A percentile compares a stretch with the other conserved stretches of the same genome.
These are phyloP conservation scores for Withania somnifera DNA, from an alignment of 305 asterid species.

Conservation along the genomic window DNA sequence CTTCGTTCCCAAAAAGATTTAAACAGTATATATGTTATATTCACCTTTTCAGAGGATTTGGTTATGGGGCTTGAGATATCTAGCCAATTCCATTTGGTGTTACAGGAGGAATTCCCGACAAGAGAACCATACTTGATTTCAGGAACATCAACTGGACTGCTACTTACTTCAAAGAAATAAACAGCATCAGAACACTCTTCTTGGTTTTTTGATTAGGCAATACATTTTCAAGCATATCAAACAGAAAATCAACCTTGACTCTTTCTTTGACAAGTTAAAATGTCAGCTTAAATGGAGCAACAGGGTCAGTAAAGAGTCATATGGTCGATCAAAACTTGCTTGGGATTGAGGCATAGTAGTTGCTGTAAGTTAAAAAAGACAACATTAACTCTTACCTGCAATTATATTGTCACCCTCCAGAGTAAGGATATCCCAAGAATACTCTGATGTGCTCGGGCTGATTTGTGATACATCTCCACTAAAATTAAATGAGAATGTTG, in stretches of 20 bases:
- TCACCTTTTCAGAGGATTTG: constrained; percentile 59
- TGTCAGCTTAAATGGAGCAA: neutral
- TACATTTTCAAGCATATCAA: neutral
- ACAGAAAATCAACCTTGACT: neutral
- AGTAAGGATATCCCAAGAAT: constrained; percentile 70
- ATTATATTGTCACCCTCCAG: constrained; percentile 57
- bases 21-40: neutral
- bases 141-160: constrained; percentile 72
- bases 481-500: constrained; percentile 14
- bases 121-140: constrained; percentile 66
- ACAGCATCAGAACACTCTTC: neutral
- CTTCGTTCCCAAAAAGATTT: neutral
- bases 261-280: neutral
- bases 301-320: neutral
- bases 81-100: constrained; percentile 64
- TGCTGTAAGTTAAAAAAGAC: neutral
- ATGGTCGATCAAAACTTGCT: neutral
- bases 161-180: constrained; percentile 43
- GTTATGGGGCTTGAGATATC: constrained; percentile 51
- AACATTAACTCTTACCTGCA: constrained; percentile 38
- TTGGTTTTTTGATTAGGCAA: neutral
- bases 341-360: neutral
- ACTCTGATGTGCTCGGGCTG: constrained; percentile 53
- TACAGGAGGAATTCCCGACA: constrained; percentile 17
- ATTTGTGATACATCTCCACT: constrained; percentile 67